Percentiles rank a stretch among this genome's conserved stretches.
Evolutionary conservation across 1,284 basidiomycete genomes (phyloP).

Genomic region (Neotropicomus parvogracilis): DNA sequence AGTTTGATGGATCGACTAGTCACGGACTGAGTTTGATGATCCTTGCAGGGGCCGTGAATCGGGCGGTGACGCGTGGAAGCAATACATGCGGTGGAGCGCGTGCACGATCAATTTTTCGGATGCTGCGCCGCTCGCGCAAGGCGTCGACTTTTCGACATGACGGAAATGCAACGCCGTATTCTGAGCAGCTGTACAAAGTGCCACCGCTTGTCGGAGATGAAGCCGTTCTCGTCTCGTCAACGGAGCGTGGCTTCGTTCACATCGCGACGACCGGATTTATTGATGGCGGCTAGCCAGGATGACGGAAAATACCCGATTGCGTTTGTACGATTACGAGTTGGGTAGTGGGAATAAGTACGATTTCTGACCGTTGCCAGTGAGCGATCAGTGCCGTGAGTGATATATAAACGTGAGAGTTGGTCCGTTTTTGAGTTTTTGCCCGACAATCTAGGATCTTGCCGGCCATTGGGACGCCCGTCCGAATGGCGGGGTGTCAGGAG

Average conservation of each 20-base stretch:
- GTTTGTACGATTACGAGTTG: conserved; percentile 20
- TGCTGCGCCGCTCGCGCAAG: conserved; percentile 86
- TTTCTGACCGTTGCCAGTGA: conserved; percentile 22
- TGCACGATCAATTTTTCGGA: conserved; percentile 94
- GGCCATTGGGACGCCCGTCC: conserved; percentile 22
- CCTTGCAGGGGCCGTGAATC: conserved; percentile 86
- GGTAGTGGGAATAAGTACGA: conserved; percentile 14
- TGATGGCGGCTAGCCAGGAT: conserved; percentile 8
- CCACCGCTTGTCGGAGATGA: conserved; percentile 11
- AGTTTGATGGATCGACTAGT: conserved; percentile 24
- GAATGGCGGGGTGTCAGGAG: conserved; percentile 34
- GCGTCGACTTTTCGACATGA: conserved; percentile 73
- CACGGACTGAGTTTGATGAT: conserved; percentile 11
- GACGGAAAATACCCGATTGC: conserved; percentile 13
- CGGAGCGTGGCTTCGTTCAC: conserved; percentile 20
- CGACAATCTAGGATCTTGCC: conserved; percentile 34
- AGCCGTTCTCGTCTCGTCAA: conserved; percentile 16
- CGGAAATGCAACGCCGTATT: conserved; percentile 6
- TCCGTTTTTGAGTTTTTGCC: conserved; percentile 25
- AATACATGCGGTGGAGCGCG: conserved; percentile 84
- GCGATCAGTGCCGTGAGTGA: conserved; percentile 35
- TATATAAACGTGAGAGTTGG: conserved; percentile 35
- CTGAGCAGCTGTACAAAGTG: conserved; percentile 13
- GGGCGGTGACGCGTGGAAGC: conserved; percentile 96
- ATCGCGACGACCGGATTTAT: conserved; percentile 24